Base-by-base conservation (phyloP, 805 yeast genomes). In the Hanseniaspora valbyensis region DNA sequence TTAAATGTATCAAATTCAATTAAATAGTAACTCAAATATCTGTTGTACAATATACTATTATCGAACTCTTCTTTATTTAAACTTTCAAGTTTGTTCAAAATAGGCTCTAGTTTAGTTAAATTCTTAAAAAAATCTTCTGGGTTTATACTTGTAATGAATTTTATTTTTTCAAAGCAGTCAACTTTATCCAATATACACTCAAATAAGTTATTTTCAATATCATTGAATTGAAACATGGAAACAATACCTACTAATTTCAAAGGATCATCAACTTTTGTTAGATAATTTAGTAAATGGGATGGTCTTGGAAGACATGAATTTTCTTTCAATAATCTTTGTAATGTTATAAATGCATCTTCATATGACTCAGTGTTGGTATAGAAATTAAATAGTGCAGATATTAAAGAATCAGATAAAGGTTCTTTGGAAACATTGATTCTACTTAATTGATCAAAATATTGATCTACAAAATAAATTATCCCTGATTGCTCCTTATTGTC, bases 101-200 rank as follows among this genome's bases (percentile, higher is more conserved):
- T 6, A 13, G 14, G 4, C 4, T 14, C n/a, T 25, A 39, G n/a
- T 4, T 38, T 22, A 3, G 14, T 14, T 6, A 32, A 22, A 22
- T 37, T 28, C 8, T 18, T 29, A 16, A 25, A 16, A 2, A 46
- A 19, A n/a, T 13, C 42, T 3, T 13, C 33, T 21, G 50, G 50
- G 13, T 46, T 46, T 16, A 46, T 39, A 9, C 39, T 41, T 46
- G 41, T 19, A 16, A 46, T 46, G 26, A 39, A 46, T 21, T 46
- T 46, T 12, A 46, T 24, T 33, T 46, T 25, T 16, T 46, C 50
- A 39, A 19, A 46, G 22, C 42, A 30, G 14, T 24, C 36, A 6
- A 39, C 10, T 12, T 46, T 38, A 12, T 46, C 28, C 13, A 46
- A n/a, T 13, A 46, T 32, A 13, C 32, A 24, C 6, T 30, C 13